Evolutionary conservation across 176 grass and related monocot species (phyloP), one percentile per base, ranked within the genome.

Genomic region (Metroxylon sagu): DNA sequence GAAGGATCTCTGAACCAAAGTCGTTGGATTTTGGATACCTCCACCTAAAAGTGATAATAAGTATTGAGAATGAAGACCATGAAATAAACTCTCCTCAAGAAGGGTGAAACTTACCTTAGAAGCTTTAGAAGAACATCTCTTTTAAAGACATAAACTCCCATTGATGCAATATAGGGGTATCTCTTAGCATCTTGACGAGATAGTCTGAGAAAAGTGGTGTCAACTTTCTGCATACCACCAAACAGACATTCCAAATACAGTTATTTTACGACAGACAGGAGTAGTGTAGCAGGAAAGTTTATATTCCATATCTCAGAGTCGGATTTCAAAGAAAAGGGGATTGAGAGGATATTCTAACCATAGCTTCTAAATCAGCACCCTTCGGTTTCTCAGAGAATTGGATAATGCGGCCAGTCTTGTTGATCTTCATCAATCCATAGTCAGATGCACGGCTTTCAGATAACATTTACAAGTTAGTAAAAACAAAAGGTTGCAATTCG

Each of bases 111-210:
- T 76, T 87, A 88, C 84, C 65, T 84, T n/a, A 94, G 84, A 64
- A 94, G 62, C 26, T 85, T 71, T 54, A 85, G 63, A 30, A 94
- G 74, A 19, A 68, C 49, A 29, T 94, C 71, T 73, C 75, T 74
- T 74, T 79, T 94, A 26, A 94, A 94, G 52, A 87, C 74, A 67
- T 94, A 94, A 56, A 94, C 78, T 26, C 84, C 89, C 89, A 82
- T 94, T n/a, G 84, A 94, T 52, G 89, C 84, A 18, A 94, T 82
- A 53, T 82, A 94, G 1, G 80, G 80, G 53, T 79, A 65, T 66
- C 76, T 72, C 7, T 54, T 18, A 51, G 70, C 43, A 21, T 81
- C 70, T n/a, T 50, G 60, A 26, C 49, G 49, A 53, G 78, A 68
- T 39, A 76, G 50, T 52, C 74, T 76, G 27, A 81, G 77, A 5